phyloP scores from a whole-genome alignment of 129 eudicot genomes.

The Kitagawia praeruptora region DNA sequence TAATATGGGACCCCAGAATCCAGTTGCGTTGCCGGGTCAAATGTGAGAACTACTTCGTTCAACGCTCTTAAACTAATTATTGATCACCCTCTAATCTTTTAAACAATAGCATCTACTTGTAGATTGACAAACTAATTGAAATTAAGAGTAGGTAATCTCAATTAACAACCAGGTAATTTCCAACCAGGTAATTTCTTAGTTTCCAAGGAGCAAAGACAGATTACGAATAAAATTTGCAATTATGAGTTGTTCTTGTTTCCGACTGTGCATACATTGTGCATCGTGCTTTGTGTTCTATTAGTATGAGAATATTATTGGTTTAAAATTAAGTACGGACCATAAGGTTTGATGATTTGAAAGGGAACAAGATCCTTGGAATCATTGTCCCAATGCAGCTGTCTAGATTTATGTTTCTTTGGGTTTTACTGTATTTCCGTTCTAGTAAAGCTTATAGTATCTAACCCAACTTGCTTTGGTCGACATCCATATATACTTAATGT shows the following conservation, averaged over 20 bases:
- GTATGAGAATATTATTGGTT: slow-evolving; percentile 20
- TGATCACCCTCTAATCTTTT: not conserved
- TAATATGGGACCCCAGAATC: not conserved
- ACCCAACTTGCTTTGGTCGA: not conserved
- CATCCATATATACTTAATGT: not conserved
- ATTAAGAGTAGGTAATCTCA: not conserved
- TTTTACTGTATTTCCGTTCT: not conserved
- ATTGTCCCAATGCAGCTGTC: slow-evolving; percentile 30
- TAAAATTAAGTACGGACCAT: slow-evolving; percentile 27
- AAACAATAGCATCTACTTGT: not conserved
- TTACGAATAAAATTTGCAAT: not conserved
- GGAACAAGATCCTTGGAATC: slow-evolving; percentile 33
- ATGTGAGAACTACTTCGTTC: not conserved
- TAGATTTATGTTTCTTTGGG: not conserved
- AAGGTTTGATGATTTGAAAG: slow-evolving; percentile 8
- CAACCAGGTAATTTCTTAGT: not conserved
- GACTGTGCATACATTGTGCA: slow-evolving; percentile 20
- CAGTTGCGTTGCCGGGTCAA: not conserved
- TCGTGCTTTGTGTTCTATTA: slow-evolving; percentile 28
- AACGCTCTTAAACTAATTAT: not conserved
- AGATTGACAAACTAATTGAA: not conserved
- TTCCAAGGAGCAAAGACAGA: not conserved
- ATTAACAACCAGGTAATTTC: not conserved
- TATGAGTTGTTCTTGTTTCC: not conserved
- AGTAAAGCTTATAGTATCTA: not conserved